Evolutionary conservation across 2,329 filamentous ascomycete genomes (phyloP).

Genomic region (Aureobasidium sp.): DNA sequence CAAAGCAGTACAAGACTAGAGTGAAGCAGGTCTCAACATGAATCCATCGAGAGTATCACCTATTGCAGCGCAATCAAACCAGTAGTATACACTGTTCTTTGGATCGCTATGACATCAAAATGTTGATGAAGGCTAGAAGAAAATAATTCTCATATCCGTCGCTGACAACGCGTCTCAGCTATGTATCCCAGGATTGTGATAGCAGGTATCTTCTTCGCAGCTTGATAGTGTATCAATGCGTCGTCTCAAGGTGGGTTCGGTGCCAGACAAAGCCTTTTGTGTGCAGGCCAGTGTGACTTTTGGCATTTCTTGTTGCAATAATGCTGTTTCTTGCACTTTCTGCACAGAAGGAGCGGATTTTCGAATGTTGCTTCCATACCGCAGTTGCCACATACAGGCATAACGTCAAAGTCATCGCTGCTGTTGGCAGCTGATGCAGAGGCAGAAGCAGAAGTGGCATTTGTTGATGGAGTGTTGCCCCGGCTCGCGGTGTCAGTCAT

Average conservation of each 20-base stretch:
- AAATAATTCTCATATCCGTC: no score
- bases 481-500: not conserved
- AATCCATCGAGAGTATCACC: not conserved
- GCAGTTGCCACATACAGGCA: not conserved
- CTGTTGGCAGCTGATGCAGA: not conserved
- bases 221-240: not conserved
- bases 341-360: not conserved
- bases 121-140: no score
- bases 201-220: not conserved
- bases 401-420: not conserved
- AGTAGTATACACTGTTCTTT: no score
- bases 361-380: not conserved
- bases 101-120: no score
- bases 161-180: no score
- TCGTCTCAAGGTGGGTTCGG: not conserved
- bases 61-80: not conserved
- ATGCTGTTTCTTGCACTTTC: not conserved
- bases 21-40: no score
- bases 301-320: slow-evolving; percentile 1
- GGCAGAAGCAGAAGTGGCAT: not conserved
- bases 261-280: not conserved
- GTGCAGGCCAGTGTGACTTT: not conserved
- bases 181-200: no score
- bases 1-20: no score
- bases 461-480: not conserved